Base-by-base conservation (phyloP, 78 protist genomes). In the Dictyostelium firmibasis region DNA sequence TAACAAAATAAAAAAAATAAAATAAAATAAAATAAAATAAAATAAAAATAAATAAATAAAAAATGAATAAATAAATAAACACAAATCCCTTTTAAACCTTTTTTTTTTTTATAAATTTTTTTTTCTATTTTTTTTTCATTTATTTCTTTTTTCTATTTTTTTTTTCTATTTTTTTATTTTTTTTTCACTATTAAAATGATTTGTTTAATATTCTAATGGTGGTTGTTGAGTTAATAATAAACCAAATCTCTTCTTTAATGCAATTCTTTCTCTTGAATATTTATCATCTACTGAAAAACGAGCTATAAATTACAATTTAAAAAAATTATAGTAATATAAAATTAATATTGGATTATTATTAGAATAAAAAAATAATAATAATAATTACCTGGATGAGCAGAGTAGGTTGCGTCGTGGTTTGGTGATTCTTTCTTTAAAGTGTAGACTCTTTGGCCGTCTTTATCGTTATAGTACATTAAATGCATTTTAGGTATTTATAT, bases 221-320 rank as follows among this genome's bases (percentile, higher is more conserved):
- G 96, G 92, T 53, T 76, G 92, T 93, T 97, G 98, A 44, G 97
- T 97, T 11, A 94, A 96, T 33, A 97, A 97, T 31, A 96, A 11
- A 94, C 77, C 77, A 83, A 96, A 97, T 74, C 98, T 91, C 92
- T 75, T 81, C 96, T 97, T 97, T 64, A 97, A 74, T 14, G 88
- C 86, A 74, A 97, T 84, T 43, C 98, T 94, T 36, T 97, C 96
- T 47, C 97, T 91, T 57, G 97, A 96, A 47, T 84, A 96, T 96
- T 97, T 88, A 89, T 96, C 98, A 85, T 97, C 98, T 18, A 97
- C 98, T 13, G 97, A 94, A 83, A 97, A 97, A 67, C 98, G 97
- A 31, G 98, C 98, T 93, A 75, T 50, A 27, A 11, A n/a, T n/a
- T n/a, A n/a, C n/a, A n/a, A n/a, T n/a, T n/a, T n/a, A n/a, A 16